Percentiles rank a stretch among this genome's conserved stretches.
Evolutionary conservation across 2,329 filamentous ascomycete species (phyloP).

Genomic region (Epicoccum sorghinum): DNA sequence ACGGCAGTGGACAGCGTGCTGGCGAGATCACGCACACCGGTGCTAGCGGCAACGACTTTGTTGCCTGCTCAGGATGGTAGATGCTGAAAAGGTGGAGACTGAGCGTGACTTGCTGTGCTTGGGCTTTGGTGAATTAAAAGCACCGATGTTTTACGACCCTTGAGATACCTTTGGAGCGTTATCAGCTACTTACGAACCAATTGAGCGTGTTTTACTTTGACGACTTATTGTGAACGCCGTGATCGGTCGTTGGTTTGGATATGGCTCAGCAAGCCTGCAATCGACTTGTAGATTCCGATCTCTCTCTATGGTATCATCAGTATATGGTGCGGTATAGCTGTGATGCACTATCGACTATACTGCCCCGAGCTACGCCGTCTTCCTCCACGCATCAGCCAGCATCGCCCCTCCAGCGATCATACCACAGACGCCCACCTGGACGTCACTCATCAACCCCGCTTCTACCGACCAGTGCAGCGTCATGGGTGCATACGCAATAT

Average conservation of each 20-base stretch:
- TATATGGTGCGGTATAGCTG: too few species aligned
- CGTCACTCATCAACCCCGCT: constrained; percentile 59
- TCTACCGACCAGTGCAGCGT: constrained; percentile 83
- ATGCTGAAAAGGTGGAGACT: background rate
- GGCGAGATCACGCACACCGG: constrained; percentile 74
- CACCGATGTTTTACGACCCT: background rate
- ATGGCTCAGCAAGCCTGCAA: too few species aligned
- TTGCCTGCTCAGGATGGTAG: constrained; percentile 59
- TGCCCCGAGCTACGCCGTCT: constrained; percentile 34
- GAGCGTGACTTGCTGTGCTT: background rate
- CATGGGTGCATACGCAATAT: constrained; percentile 78
- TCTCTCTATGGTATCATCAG: too few species aligned
- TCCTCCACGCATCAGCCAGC: constrained; percentile 55
- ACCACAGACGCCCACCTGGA: constrained; percentile 64
- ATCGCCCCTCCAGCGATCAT: constrained; percentile 54
- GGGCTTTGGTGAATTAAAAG: background rate
- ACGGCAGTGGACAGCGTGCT: constrained; percentile 60
- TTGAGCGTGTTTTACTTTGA: too few species aligned
- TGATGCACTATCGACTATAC: too few species aligned
- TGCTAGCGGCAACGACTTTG: constrained; percentile 71
- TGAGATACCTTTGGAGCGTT: constrained; percentile 8
- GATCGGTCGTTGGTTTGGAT: too few species aligned
- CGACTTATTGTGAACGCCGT: too few species aligned
- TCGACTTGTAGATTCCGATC: too few species aligned
- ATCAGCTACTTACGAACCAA: background rate